phyloP scores from a whole-genome alignment of 2,329 filamentous ascomycete genomes.

The Alternaria sp. region DNA sequence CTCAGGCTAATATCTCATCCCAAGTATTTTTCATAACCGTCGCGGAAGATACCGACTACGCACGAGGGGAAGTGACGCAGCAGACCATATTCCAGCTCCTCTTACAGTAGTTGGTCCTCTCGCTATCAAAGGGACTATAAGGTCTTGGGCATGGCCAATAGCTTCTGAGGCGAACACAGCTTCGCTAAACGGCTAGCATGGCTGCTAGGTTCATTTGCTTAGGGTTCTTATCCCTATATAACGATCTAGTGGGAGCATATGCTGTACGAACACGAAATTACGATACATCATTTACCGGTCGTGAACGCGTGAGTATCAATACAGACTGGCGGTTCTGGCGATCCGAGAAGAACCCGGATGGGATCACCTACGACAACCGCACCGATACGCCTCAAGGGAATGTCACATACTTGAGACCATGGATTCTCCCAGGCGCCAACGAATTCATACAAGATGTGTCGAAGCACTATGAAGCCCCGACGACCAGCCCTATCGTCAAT shows the following conservation, averaged over 20 bases:
- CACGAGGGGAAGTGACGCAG: background rate
- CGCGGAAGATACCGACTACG: background rate
- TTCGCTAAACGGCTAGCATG: background rate
- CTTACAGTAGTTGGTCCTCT: background rate
- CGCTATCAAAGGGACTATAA: background rate
- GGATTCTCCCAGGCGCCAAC: constrained; percentile 53
- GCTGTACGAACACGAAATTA: background rate
- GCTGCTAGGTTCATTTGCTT: background rate
- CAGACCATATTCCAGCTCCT: background rate
- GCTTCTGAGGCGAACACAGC: background rate
- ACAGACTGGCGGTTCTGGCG: constrained; percentile 50
- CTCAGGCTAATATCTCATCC: background rate
- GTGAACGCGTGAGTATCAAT: constrained; percentile 45
- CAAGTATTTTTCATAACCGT: background rate
- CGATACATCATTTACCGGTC: constrained; percentile 6
- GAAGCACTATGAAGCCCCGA: constrained; percentile 39
- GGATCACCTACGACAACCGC: constrained; percentile 39
- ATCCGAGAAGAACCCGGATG: constrained; percentile 45
- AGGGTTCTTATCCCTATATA: background rate
- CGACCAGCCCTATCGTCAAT: constrained; percentile 25
- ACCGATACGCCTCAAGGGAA: constrained; percentile 14
- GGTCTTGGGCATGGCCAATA: background rate
- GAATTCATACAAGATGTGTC: constrained; percentile 47
- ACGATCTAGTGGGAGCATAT: background rate
- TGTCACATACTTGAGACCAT: constrained; percentile 24